phyloP scores from a whole-genome alignment of 768 basidiomycete species.

The Lyophyllum atratum region DNA sequence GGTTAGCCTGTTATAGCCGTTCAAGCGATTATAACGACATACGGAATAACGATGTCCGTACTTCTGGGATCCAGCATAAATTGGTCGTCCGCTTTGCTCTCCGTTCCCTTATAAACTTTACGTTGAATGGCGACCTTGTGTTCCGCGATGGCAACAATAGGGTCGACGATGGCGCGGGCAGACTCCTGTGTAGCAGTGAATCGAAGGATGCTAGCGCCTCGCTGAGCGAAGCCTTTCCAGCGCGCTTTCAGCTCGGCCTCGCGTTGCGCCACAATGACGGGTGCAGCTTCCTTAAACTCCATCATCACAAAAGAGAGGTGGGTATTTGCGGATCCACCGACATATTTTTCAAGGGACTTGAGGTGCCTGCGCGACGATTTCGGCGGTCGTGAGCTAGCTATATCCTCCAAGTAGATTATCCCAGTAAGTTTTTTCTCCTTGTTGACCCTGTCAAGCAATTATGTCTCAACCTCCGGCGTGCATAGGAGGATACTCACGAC shows the following conservation, averaged over 20 bases:
- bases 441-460: neutral
- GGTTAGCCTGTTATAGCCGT: neutral
- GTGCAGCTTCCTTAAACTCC: slow-evolving; percentile 9
- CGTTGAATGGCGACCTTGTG: neutral
- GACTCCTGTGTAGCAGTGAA: neutral
- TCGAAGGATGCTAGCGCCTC: slow-evolving; percentile 13
- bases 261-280: neutral
- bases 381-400: neutral
- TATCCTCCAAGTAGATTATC: slow-evolving; percentile 12
- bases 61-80: slow-evolving; percentile 5
- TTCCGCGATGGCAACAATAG: slow-evolving; percentile 8
- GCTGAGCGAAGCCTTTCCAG: slow-evolving; percentile 13
- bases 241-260: slow-evolving; percentile 11
- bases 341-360: slow-evolving; percentile 9
- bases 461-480: neutral
- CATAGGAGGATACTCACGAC: slow-evolving; percentile 4
- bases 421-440: slow-evolving; percentile 12
- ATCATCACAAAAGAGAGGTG: slow-evolving; percentile 10
- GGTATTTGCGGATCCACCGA: neutral
- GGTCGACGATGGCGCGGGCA: slow-evolving; percentile 10
- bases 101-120: slow-evolving; percentile 3
- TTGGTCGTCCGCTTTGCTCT: slow-evolving; percentile 4
- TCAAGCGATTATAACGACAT: neutral
- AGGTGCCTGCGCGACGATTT: slow-evolving; percentile 4
- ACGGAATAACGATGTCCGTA: slow-evolving; percentile 9